These are phyloP conservation scores for Podospora tetraspora DNA, from an alignment of 495 filamentous ascomycete genomes.

Conservation along the genomic window DNA sequence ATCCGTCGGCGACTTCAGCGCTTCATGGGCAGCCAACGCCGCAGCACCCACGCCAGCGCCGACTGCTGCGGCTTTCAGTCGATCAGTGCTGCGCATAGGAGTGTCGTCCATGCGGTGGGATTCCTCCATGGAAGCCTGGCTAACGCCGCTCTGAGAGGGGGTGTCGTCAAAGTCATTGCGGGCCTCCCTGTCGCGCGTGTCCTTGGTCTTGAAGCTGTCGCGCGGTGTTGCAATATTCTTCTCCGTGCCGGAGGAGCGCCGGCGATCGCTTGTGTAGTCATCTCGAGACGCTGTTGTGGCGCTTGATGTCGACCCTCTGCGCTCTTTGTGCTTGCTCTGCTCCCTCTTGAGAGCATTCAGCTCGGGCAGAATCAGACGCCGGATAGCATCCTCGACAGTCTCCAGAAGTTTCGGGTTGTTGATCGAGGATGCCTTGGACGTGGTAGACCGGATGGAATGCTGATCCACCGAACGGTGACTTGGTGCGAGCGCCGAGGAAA, in stretches of 20 bases:
- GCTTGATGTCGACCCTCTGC: slow-evolving; percentile 57
- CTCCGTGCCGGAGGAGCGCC: slow-evolving; percentile 32
- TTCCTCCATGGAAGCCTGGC: slow-evolving; percentile 36
- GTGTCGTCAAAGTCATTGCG: slow-evolving; percentile 56
- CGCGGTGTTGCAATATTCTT: slow-evolving; percentile 30
- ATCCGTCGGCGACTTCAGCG: slow-evolving; percentile 38
- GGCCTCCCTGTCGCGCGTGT: slow-evolving; percentile 47
- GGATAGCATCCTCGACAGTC: slow-evolving; percentile 93
- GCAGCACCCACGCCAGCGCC: slow-evolving; percentile 33
- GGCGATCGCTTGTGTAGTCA: slow-evolving; percentile 45
- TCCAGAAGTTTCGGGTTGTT: slow-evolving; percentile 95
- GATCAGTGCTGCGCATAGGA: slow-evolving; percentile 35
- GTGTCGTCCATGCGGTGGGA: slow-evolving; percentile 37
- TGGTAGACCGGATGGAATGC: slow-evolving; percentile 68
- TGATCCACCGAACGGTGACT: slow-evolving; percentile 67
- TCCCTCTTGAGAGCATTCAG: slow-evolving; percentile 86
- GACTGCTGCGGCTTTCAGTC: slow-evolving; percentile 34
- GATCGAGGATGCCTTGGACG: slow-evolving; percentile 73
- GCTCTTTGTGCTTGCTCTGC: slow-evolving; percentile 58
- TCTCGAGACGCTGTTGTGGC: slow-evolving; percentile 56
- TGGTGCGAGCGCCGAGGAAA: slow-evolving; percentile 67
- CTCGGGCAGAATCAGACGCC: slow-evolving; percentile 84
- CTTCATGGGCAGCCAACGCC: slow-evolving; percentile 28
- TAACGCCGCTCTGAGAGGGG: slow-evolving; percentile 39
- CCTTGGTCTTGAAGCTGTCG: slow-evolving; percentile 35